A percentile compares a stretch with the other conserved stretches of the same genome.
phyloP scores from a whole-genome alignment of 2,329 filamentous ascomycete species.

The Colletotrichum sp. region DNA sequence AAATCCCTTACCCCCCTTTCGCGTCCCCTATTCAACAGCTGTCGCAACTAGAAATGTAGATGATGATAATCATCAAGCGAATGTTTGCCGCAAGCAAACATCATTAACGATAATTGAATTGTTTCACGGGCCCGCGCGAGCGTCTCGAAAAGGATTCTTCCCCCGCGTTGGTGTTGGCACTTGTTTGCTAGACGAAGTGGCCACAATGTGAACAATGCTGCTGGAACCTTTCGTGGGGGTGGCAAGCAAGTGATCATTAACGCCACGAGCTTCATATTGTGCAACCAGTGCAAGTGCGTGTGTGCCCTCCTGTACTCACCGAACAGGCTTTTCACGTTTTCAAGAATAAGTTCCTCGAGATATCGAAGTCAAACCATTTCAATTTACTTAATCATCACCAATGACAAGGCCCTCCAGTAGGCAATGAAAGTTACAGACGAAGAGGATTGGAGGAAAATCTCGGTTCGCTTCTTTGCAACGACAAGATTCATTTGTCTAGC shows the following conservation, averaged over 20 bases:
- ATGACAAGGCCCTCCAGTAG: neutral
- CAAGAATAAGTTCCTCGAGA: neutral
- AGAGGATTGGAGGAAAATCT: neutral
- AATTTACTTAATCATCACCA: neutral
- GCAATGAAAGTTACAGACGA: neutral
- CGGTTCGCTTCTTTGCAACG: neutral
- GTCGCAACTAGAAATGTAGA: neutral
- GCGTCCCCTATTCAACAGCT: neutral
- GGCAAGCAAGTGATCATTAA: neutral
- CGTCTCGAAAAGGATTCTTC: neutral
- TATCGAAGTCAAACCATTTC: neutral
- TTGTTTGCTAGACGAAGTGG: neutral
- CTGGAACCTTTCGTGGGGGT: neutral
- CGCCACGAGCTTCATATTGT: neutral
- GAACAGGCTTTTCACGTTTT: neutral
- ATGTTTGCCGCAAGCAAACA: neutral
- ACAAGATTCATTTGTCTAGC: neutral
- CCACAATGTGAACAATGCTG: neutral
- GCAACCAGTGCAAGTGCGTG: neutral
- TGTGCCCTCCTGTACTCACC: neutral
- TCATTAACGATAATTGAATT: neutral
- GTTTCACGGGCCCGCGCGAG: neutral
- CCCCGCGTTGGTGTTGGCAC: neutral
- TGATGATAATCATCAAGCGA: neutral
- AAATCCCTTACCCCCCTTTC: neutral